Evolutionary conservation across 176 grass and related monocot species (phyloP).

Genomic region (sorghum (Sorghum bicolor)): DNA sequence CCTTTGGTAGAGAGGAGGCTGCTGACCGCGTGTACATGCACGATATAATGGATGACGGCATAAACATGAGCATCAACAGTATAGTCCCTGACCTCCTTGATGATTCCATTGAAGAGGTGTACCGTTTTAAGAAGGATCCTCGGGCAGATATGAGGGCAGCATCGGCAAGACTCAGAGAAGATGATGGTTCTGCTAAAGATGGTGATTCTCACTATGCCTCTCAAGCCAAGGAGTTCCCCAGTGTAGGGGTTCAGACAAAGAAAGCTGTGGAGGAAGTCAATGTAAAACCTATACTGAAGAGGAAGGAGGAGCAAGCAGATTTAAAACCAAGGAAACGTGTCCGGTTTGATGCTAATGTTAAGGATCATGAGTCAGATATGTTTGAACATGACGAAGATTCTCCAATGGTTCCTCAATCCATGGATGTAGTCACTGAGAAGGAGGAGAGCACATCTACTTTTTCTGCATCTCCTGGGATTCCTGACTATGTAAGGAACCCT

Average conservation of each 20-base stretch:
- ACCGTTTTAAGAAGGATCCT: conserved; percentile 53
- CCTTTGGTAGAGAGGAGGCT: conserved; percentile 55
- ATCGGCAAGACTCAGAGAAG: conserved; percentile 70
- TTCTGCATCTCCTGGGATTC: conserved; percentile 36
- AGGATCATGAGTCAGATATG: conserved; percentile 39
- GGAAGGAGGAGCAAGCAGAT: conserved; percentile 55
- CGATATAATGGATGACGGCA: conserved; percentile 74
- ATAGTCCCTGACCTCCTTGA: conserved; percentile 80
- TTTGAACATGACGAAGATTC: conserved; percentile 50
- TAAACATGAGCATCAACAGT: conserved; percentile 74
- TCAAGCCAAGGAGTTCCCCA: conserved; percentile 3
- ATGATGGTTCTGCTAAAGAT: conserved; percentile 28
- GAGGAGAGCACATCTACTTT: conserved; percentile 20
- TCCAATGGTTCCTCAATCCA: conserved; percentile 47
- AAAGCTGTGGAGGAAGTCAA: conserved; percentile 41
- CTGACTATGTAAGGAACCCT: conserved; percentile 86
- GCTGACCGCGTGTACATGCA: conserved; percentile 87
- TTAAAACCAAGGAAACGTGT: conserved; percentile 89
- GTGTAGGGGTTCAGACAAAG: conserved; percentile 21
- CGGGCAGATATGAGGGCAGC: conserved; percentile 65
- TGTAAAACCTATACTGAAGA: conserved; percentile 92
- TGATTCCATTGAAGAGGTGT: conserved; percentile 42
- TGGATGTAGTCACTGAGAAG: conserved; percentile 31
- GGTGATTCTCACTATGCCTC: neutral
- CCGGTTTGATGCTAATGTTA: conserved; percentile 65